phyloP scores from a whole-genome alignment of 2,329 filamentous ascomycete species.

The Alternaria burnsii region DNA sequence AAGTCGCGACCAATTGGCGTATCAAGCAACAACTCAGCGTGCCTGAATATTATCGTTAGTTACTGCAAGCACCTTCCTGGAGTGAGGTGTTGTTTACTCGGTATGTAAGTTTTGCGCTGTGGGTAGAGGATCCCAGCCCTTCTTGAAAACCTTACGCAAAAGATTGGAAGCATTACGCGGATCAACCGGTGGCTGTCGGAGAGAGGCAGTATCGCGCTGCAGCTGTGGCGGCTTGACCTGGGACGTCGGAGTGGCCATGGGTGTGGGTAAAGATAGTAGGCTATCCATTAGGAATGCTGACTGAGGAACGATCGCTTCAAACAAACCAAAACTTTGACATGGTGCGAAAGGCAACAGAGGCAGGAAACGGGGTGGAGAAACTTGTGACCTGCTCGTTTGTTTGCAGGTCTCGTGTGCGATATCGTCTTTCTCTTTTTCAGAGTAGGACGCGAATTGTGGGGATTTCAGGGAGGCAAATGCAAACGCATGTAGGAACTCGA shows the following conservation, averaged over 20 bases:
- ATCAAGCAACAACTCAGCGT: slow-evolving; percentile 5
- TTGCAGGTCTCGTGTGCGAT: not conserved
- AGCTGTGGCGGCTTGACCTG: not conserved
- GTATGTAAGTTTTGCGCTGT: not conserved
- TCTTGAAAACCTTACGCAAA: slow-evolving; percentile 10
- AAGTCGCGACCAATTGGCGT: slow-evolving; percentile 21
- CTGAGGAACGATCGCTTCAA: not conserved
- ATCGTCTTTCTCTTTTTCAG: not conserved
- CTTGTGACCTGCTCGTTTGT: not conserved
- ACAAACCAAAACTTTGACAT: not conserved
- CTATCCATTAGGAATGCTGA: not conserved
- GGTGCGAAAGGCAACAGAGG: not conserved
- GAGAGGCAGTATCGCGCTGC: slow-evolving; percentile 3
- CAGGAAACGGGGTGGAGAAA: not conserved
- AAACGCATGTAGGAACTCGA: not conserved
- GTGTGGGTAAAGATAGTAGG: not conserved
- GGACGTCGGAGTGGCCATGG: slow-evolving; percentile 1
- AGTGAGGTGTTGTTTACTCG: not conserved
- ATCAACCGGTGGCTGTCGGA: not conserved
- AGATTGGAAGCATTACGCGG: slow-evolving; percentile 11
- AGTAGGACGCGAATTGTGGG: not conserved
- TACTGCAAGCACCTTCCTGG: not conserved
- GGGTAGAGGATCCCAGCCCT: not conserved
- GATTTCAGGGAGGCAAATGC: not conserved
- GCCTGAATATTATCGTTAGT: not conserved